These are phyloP conservation scores for Phytophthora pinifolia DNA, from an alignment of 352 stramenopile species.

Conservation along the genomic window DNA sequence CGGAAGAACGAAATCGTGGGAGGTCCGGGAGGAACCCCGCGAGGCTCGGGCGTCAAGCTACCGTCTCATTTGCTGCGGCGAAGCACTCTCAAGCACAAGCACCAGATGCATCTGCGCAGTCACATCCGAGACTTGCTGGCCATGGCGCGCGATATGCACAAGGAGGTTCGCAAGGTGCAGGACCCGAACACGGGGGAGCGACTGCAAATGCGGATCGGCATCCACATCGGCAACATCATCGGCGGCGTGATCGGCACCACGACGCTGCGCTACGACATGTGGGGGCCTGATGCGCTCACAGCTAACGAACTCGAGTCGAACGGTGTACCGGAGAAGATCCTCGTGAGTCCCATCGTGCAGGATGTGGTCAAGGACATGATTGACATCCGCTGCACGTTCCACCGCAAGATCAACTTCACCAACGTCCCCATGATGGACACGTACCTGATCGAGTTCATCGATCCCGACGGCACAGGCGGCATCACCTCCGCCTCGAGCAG, in stretches of 20 bases:
- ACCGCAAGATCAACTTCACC: constrained; percentile 83
- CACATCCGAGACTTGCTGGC: constrained; percentile 79
- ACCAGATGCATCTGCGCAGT: constrained; percentile 78
- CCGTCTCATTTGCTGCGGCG: constrained; percentile 35
- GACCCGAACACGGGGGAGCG: constrained; percentile 84
- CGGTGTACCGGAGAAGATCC: constrained; percentile 73
- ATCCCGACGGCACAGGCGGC: constrained; percentile 30
- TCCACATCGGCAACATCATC: constrained; percentile 89
- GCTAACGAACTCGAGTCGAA: constrained; percentile 89
- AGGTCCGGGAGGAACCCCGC: constrained; percentile 1
- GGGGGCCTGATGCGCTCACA: constrained; percentile 78
- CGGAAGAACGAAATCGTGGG: constrained; percentile 15
- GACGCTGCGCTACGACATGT: constrained; percentile 90
- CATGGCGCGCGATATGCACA: constrained; percentile 88
- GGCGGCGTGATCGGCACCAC: constrained; percentile 85
- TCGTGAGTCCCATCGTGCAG: constrained; percentile 80
- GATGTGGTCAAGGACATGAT: constrained; percentile 84
- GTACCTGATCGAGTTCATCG: constrained; percentile 81
- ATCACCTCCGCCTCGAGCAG: not conserved
- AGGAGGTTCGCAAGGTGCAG: constrained; percentile 79
- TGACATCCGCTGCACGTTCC: constrained; percentile 80
- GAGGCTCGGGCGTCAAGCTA: constrained; percentile 14
- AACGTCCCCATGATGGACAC: constrained; percentile 85
- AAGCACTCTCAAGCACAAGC: constrained; percentile 80
- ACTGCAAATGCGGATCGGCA: constrained; percentile 87